Conservation (phyloP, 2,329 filamentous ascomycete species). For the Chrysoporthe puriensis region DNA sequence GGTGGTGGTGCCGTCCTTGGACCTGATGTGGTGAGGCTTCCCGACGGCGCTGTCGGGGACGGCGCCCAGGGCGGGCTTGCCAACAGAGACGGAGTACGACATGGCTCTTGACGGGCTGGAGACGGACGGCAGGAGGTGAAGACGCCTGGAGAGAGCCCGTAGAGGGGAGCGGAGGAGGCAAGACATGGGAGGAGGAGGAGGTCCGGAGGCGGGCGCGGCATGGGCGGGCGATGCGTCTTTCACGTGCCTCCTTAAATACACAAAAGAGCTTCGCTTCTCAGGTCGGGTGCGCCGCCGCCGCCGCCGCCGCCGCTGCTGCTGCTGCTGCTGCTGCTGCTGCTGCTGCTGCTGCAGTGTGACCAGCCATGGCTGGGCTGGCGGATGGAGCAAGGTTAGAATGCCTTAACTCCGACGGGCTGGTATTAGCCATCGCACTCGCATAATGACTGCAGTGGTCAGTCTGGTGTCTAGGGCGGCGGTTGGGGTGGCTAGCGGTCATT, state of each 20-base stretch:
- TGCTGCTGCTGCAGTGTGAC: too few relatives aligned
- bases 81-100: slow-evolving; percentile 37
- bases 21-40: slow-evolving; percentile 53
- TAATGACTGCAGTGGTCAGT: too few relatives aligned
- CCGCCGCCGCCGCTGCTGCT: too few relatives aligned
- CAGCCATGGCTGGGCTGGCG: too few relatives aligned
- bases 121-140: background rate
- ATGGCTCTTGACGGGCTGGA: slow-evolving; percentile 9
- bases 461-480: too few relatives aligned
- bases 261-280: too few relatives aligned
- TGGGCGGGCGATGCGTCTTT: background rate
- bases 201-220: background rate
- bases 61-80: slow-evolving; percentile 40
- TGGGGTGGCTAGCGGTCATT: too few relatives aligned
- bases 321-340: too few relatives aligned
- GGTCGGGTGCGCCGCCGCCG: too few relatives aligned
- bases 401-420: too few relatives aligned
- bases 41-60: slow-evolving; percentile 47
- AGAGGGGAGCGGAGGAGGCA: background rate
- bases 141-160: background rate
- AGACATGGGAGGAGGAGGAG: slow-evolving; percentile 3
- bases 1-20: slow-evolving; percentile 42
- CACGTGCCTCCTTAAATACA: background rate
- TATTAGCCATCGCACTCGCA: too few relatives aligned
- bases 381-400: too few relatives aligned